These are phyloP conservation scores for Vitis hybrid DNA, from an alignment of 177 flowering plant genomes.

Conservation along the genomic window DNA sequence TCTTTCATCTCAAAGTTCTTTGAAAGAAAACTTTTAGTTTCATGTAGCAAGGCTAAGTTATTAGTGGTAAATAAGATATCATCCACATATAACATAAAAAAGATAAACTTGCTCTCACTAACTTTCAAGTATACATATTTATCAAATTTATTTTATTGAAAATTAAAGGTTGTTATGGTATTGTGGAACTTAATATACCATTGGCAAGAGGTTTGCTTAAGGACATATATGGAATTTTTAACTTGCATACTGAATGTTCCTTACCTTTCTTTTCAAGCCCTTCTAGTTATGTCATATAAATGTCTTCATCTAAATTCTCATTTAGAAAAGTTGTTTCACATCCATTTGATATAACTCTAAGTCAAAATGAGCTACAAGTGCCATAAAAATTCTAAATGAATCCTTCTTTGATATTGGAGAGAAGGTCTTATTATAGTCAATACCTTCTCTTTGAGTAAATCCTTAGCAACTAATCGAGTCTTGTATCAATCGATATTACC, in stretches of 20 bases:
- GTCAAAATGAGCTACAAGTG: not conserved
- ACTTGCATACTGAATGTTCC: not conserved
- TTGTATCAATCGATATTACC: not conserved
- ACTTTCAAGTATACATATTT: too few relatives aligned
- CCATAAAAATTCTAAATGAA: slow-evolving; percentile 1
- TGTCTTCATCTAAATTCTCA: too few relatives aligned
- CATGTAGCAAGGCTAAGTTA: too few relatives aligned
- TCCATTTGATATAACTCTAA: slow-evolving; percentile 1
- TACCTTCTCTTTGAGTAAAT: not conserved
- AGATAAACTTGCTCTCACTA: too few relatives aligned
- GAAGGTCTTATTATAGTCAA: slow-evolving; percentile 7
- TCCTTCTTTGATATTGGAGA: not conserved
- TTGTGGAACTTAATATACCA: not conserved
- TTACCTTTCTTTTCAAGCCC: not conserved
- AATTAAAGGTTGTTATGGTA: too few relatives aligned
- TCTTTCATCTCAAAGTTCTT: too few relatives aligned
- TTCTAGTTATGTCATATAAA: too few relatives aligned
- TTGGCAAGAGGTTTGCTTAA: not conserved
- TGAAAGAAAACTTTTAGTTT: too few relatives aligned
- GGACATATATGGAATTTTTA: too few relatives aligned
- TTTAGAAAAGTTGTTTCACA: slow-evolving; percentile 1
- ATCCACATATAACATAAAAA: too few relatives aligned
- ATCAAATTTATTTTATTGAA: too few relatives aligned
- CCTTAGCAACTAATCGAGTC: not conserved
- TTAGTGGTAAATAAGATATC: too few relatives aligned